Evolutionary conservation across 352 stramenopile species (phyloP).

Genomic region (Phytopythium helicoides): DNA sequence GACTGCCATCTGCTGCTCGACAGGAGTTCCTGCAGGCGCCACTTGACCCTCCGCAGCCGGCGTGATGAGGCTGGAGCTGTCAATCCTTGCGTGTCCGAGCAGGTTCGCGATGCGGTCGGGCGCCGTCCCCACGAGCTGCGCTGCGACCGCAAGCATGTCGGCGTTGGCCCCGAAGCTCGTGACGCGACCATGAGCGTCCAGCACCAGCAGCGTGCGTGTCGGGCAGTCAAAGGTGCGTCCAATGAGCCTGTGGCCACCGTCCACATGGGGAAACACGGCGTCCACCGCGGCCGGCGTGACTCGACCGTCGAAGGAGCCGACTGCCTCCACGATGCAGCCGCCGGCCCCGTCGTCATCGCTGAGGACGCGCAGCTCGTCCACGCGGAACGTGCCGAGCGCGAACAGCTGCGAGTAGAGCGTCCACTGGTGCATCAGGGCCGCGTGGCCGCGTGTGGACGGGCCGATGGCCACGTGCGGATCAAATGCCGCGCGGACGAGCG

Average conservation of each 20-base stretch:
- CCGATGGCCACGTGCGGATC: not conserved
- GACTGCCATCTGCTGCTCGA: too few species aligned
- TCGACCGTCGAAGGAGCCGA: not conserved
- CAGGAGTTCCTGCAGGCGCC: too few species aligned
- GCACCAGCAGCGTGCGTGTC: not conserved
- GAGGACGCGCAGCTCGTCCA: not conserved
- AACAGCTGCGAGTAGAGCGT: constrained; percentile 1
- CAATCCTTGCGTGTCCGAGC: not conserved
- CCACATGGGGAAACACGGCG: not conserved
- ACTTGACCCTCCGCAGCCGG: not conserved
- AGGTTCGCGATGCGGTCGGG: not conserved
- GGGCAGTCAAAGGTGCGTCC: not conserved
- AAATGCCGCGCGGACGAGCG: not conserved
- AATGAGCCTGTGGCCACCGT: not conserved
- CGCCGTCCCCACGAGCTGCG: not conserved
- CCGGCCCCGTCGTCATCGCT: not conserved
- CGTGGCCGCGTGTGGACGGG: not conserved
- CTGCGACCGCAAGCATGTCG: not conserved
- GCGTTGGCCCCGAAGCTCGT: not conserved
- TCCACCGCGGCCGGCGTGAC: not conserved
- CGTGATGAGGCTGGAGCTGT: not conserved
- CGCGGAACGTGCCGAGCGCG: not conserved
- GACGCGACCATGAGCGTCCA: not conserved
- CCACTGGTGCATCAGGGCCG: not conserved
- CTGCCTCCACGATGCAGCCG: not conserved